Conservation (phyloP, 2,329 filamentous ascomycete species). For the Thermothelomyces thermophilus region DNA sequence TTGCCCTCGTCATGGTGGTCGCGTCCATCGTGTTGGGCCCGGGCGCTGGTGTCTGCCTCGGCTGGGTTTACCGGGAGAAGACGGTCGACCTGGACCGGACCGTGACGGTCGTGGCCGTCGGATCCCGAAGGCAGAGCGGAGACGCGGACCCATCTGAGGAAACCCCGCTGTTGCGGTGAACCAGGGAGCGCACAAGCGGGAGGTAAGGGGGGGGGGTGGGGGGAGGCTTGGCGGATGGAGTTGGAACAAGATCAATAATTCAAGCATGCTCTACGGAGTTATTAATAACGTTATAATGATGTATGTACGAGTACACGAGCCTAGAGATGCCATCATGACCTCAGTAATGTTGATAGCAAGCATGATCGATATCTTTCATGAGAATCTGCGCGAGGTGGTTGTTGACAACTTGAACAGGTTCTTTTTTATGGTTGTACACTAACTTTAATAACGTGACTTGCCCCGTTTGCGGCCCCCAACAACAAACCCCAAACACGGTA, state of each 20-base stretch:
- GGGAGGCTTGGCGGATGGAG: background rate
- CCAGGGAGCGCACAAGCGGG: background rate
- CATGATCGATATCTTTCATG: no score
- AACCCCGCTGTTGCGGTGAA: slow-evolving; percentile 27
- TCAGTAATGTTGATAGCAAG: no score
- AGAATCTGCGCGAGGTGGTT: no score
- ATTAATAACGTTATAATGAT: slow-evolving; percentile 2
- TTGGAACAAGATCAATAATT: no score
- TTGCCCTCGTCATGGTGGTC: slow-evolving; percentile 25
- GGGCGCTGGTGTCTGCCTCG: slow-evolving; percentile 32
- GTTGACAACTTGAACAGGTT: background rate
- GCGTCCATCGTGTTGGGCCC: slow-evolving; percentile 30
- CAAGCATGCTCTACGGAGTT: no score
- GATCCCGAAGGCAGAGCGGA: slow-evolving; percentile 14
- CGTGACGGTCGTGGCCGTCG: slow-evolving; percentile 26
- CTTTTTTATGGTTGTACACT: background rate
- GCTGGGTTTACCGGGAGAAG: slow-evolving; percentile 30
- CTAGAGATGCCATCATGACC: no score
- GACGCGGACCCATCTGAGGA: slow-evolving; percentile 21
- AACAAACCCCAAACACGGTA: background rate
- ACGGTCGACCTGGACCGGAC: slow-evolving; percentile 19
- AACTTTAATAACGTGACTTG: background rate
- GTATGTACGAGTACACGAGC: slow-evolving; percentile 8
- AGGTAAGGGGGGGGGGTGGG: background rate
- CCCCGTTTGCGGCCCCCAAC: no score